Base-by-base conservation (phyloP, 2,329 filamentous ascomycete species). In the Zymoseptoria brevis region DNA sequence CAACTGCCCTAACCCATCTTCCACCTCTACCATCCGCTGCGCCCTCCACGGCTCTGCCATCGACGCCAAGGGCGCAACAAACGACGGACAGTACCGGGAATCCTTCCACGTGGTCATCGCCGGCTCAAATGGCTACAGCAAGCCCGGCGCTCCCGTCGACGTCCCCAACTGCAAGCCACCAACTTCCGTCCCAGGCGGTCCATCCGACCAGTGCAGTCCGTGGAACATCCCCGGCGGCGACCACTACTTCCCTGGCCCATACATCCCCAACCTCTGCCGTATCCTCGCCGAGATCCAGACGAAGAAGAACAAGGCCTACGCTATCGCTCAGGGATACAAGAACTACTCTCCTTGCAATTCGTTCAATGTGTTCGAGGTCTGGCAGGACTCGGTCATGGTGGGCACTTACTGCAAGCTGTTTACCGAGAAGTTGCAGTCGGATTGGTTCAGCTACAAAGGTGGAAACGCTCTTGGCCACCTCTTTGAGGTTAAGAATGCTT, bases 1-100 rank as follows among this genome's bases (percentile, higher is more conserved):
- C 35, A 63, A 65, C 59, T 75, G 74, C 69, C 70, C 72, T 11
- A 72, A 73, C 64, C 73, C 73, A 41, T 57, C 69, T 9, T 71
- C 71, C 13, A 71, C 73, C 57, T 74, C 73, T 59, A 73, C 71
- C 67, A 74, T 71, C 69, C 74, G 74, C 66, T 75, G 74, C 67
- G 71, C 73, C 7, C 69, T 75, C 30, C 75, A 71, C 71, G 72
- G 73, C 45, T 71, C 71, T 57, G 63, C 59, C 53, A 70, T 75
- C 57, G 64, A 69, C 22, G 63, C 67, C 35, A 62, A 64, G 19
- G 60, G 61, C 7, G 70, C 69, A 0, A 71, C 64, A 55, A 71
- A 71, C 65, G 56, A 57, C 19, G 69, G 69, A 49, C 50, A 68
- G 26, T 65, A 51, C 22, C 65, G 68, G 21, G 62, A 65, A 29